Evolutionary conservation across 176 grass and related monocot genomes (phyloP), one percentile per base, ranked within the genome.

Genomic region (Aegilops longissima): DNA sequence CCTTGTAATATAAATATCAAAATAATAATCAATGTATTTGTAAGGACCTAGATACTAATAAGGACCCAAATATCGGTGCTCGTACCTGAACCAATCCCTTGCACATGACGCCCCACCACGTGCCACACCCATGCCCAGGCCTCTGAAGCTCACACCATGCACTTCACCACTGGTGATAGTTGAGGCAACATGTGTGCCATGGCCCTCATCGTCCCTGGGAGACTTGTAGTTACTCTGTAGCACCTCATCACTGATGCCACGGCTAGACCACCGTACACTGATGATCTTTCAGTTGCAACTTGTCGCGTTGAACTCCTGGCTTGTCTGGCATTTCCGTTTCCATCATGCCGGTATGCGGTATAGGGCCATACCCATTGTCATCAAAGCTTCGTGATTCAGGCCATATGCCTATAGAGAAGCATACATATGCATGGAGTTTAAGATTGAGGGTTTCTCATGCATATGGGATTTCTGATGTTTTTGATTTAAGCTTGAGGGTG

Each of bases 331-430:
- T 54, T 3, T 34, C 1, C 93, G 90, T 38, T 27, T 92, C 93
- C 93, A 95, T 14, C 79, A 6, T 0, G 72, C 30, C n/a, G n/a
- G n/a, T n/a, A n/a, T n/a, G n/a, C 0, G 90, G 85, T 3, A 70
- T 16, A 3, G 90, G 90, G 2, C 85, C 82, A 16, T 84, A 92
- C 2, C 90, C 90, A 0, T 65, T 64, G 25, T 90, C 88, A 3
- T 84, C 42, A 5, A 95, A 95, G 74, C 90, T 95, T 70, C 29
- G 68, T 3, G 90, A 95, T 86, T 95, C 93, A 10, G 93, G 93
- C 88, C 90, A 92, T 44, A 92, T 88, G 17, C 90, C 83, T 45
- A 12, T 45, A 89, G 6, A 1, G 16, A 30, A 29, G 21, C 44
- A 45, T 45, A 12, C 7, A 21, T 66, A 4, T 11, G 67, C 51